Base-by-base conservation (phyloP, 192 early-diverging fungal genomes). In the Coemansia sp. region DNA sequence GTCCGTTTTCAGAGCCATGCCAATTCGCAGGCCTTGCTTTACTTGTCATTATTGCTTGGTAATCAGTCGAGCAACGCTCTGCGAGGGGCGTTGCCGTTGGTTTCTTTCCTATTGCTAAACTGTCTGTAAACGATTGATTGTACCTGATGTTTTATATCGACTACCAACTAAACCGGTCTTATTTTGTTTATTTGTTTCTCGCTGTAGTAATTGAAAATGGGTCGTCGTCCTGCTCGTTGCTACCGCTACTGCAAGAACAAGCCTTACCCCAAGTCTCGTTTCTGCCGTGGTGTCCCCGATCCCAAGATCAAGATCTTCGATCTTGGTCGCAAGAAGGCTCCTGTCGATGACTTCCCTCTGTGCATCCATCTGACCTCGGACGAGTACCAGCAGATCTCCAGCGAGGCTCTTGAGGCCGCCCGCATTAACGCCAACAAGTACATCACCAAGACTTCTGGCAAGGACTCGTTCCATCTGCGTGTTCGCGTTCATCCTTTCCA, bases 221-320 rank as follows among this genome's bases (percentile, higher is more conserved):
- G 94, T 94, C 95, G 96, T 75, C 95, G 96, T 94, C 96, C 96
- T 81, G 94, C 96, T 88, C 91, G 94, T 68, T 98, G 96, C 88
- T 98, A 96, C 87, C 90, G 96, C 79, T 98, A 98, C 89, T 95
- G 94, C 87, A 98, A 97, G 90, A 97, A 97, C 94, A 99, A 98
- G 92, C 96, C 95, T 73, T 98, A 98, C 87, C 97, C 97, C 73
- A 99, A 97, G 90, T 96, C 92, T 68, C 92, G 93, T 66, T 98
- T 93, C 92, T 94, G 90, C 87, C 96, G 95, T 92, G 97, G 95
- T 96, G 96, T 99, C 74, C 97, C 96, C 53, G 97, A 99, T 88
- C 88, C 96, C 69, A 98, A 98, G 91, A 94, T 98, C 76, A 86
- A 95, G 72, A 96, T 98, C 84, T 98, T 91, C 86, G 96, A 98